Conservation (phyloP, 148 eudicot species). For the Drosera capensis region DNA sequence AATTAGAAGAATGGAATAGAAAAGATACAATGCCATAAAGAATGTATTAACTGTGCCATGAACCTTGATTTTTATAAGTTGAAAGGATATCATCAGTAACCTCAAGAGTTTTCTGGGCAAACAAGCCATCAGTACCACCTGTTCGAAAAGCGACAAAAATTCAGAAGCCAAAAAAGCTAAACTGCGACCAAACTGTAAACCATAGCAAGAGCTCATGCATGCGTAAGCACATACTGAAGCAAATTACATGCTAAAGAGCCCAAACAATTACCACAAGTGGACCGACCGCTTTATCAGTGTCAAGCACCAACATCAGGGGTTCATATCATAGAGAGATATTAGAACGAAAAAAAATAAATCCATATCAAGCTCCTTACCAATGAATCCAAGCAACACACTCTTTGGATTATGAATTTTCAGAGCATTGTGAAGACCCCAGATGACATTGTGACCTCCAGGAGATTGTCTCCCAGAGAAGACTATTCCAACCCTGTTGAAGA, state of each 20-base stretch:
- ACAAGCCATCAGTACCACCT: slow-evolving; percentile 98
- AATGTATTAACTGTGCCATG: not conserved
- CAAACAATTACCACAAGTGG: too few species aligned
- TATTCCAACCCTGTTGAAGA: slow-evolving; percentile 60
- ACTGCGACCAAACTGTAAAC: too few species aligned
- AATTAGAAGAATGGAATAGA: not conserved
- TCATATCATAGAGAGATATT: too few species aligned
- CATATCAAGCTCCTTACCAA: slow-evolving; percentile 33
- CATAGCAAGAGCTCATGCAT: too few species aligned
- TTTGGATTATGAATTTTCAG: slow-evolving; percentile 66
- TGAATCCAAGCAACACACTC: slow-evolving; percentile 70
- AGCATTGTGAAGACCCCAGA: slow-evolving; percentile 88
- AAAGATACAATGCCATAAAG: too few species aligned
- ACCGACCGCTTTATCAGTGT: too few species aligned
- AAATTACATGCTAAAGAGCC: too few species aligned
- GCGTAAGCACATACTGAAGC: too few species aligned
- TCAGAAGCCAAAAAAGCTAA: too few species aligned
- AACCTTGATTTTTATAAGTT: slow-evolving; percentile 89
- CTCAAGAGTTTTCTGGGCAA: slow-evolving; percentile 78
- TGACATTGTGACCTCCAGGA: slow-evolving; percentile 97
- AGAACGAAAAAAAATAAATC: too few species aligned
- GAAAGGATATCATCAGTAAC: slow-evolving; percentile 74
- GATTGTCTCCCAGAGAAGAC: slow-evolving; percentile 96
- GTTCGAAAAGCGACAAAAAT: too few species aligned
- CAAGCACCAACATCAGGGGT: too few species aligned